Conservation (phyloP, 2,329 filamentous ascomycete genomes). For the Phialophora macrospora region DNA sequence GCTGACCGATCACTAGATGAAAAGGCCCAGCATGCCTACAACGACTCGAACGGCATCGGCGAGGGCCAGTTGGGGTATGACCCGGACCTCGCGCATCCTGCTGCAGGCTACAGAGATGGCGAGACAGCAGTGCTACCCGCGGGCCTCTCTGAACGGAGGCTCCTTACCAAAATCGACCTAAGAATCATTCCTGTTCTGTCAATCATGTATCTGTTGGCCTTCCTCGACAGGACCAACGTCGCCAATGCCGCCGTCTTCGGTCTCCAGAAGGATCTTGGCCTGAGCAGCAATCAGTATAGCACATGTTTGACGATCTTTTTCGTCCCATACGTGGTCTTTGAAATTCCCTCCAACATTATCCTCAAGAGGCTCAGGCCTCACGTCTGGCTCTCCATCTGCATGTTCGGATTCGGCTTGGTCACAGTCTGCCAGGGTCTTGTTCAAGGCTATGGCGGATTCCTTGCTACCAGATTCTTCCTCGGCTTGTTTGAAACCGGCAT, state of each 20-base stretch:
- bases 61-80: constrained; percentile 35
- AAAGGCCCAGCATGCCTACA: constrained; percentile 31
- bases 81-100: constrained; percentile 38
- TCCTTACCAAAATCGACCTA: constrained; percentile 73
- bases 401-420: constrained; percentile 80
- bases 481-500: constrained; percentile 77
- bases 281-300: constrained; percentile 68
- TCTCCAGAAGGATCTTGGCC: constrained; percentile 65
- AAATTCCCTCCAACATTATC: constrained; percentile 75
- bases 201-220: constrained; percentile 62
- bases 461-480: constrained; percentile 83
- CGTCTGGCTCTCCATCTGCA: constrained; percentile 77
- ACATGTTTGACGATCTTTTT: constrained; percentile 81
- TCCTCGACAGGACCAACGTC: constrained; percentile 69
- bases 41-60: constrained; percentile 27
- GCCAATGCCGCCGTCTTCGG: constrained; percentile 74
- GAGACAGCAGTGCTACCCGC: constrained; percentile 27
- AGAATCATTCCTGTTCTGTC: constrained; percentile 74
- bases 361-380: constrained; percentile 70
- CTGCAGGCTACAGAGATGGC: constrained; percentile 33
- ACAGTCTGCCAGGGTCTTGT: constrained; percentile 78
- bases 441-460: constrained; percentile 74
- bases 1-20: constrained; percentile 25
- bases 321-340: constrained; percentile 71
- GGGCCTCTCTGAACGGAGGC: constrained; percentile 57